Evolutionary conservation across 371 early-diverging fungal genomes (phyloP).

Genomic region (Mucor piriformis): DNA sequence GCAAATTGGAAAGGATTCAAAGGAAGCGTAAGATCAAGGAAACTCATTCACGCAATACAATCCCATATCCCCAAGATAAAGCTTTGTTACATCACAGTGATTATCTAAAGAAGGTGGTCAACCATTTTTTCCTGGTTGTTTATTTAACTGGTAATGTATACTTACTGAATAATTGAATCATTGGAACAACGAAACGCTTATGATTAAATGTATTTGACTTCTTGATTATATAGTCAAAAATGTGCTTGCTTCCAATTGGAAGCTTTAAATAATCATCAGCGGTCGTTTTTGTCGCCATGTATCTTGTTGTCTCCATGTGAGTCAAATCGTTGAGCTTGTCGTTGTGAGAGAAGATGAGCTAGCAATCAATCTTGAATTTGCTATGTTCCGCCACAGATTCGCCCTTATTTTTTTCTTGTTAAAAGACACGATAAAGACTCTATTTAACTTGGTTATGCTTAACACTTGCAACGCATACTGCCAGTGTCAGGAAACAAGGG

Average conservation of each 20-base stretch:
- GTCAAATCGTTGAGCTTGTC: background rate
- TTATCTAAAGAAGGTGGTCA: background rate
- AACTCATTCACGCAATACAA: background rate
- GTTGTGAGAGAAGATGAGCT: background rate
- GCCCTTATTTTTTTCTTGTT: background rate
- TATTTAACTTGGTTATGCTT: background rate
- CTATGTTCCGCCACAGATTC: background rate
- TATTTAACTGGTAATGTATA: background rate
- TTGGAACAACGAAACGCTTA: background rate
- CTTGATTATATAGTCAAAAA: background rate
- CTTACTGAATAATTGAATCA: background rate
- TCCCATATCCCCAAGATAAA: background rate
- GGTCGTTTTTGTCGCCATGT: background rate
- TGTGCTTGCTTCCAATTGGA: slow-evolving; percentile 2
- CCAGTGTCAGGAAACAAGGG: background rate
- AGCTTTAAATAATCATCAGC: slow-evolving; percentile 4
- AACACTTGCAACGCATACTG: background rate
- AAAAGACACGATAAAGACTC: background rate
- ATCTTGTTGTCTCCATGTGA: background rate
- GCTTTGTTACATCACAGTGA: background rate
- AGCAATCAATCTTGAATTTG: background rate
- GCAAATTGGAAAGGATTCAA: background rate
- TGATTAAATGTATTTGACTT: background rate
- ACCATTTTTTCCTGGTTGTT: background rate
- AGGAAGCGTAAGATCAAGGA: background rate